These are phyloP conservation scores for Pleurotus citrinopileatus DNA, from an alignment of 768 basidiomycete species.

Conservation along the genomic window DNA sequence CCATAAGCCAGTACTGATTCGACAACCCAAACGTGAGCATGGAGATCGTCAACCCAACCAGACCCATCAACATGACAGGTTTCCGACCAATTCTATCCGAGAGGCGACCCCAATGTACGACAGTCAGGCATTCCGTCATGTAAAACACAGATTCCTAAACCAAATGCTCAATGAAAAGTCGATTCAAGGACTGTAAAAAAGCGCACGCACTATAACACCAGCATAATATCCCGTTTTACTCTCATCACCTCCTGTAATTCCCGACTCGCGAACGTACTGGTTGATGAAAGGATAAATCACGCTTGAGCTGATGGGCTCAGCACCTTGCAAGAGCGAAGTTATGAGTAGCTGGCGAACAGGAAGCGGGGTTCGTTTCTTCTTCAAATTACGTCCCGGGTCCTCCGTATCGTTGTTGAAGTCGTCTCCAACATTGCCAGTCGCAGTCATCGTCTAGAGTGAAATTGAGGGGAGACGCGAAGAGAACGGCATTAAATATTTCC, in stretches of 20 bases:
- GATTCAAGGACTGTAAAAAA: too few relatives aligned
- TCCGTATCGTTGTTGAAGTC: not conserved
- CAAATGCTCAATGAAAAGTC: too few relatives aligned
- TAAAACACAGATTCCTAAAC: slow-evolving; percentile 66
- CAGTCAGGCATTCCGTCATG: slow-evolving; percentile 50
- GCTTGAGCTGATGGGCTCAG: slow-evolving; percentile 28
- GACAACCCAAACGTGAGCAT: slow-evolving; percentile 33
- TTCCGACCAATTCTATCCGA: slow-evolving; percentile 61
- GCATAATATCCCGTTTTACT: slow-evolving; percentile 68
- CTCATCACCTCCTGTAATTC: slow-evolving; percentile 62
- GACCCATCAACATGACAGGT: slow-evolving; percentile 40
- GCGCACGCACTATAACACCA: slow-evolving; percentile 48
- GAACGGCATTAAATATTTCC: too few relatives aligned
- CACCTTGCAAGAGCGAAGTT: slow-evolving; percentile 30
- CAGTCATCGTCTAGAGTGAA: not conserved
- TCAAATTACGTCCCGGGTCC: not conserved
- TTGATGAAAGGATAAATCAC: slow-evolving; percentile 24
- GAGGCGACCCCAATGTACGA: slow-evolving; percentile 60
- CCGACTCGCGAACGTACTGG: slow-evolving; percentile 60
- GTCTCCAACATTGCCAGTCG: not conserved
- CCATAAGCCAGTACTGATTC: slow-evolving; percentile 25
- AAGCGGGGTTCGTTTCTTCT: slow-evolving; percentile 23
- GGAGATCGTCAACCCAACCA: slow-evolving; percentile 26
- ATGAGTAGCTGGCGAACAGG: slow-evolving; percentile 37
- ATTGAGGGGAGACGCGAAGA: not conserved